phyloP scores from a whole-genome alignment of 352 stramenopile species.

The Phytophthora citrophthora region DNA sequence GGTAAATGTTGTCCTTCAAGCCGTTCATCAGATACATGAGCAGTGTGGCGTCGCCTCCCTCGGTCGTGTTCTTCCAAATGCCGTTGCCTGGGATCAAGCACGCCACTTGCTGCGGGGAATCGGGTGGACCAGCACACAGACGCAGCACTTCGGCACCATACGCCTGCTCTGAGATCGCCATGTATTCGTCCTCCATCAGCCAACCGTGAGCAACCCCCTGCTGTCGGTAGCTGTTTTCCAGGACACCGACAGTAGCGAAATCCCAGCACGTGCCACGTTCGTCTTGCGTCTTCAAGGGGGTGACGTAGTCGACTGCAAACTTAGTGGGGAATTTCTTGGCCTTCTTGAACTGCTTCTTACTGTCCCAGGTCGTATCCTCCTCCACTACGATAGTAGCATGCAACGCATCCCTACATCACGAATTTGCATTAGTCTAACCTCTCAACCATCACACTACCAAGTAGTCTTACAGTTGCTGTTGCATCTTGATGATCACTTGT shows the following conservation, averaged over 20 bases:
- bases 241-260: constrained; percentile 63
- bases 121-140: constrained; percentile 52
- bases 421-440: not conserved
- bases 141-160: constrained; percentile 68
- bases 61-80: constrained; percentile 75
- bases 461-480: constrained; percentile 54
- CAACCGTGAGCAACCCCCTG: constrained; percentile 62
- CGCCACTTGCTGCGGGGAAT: constrained; percentile 61
- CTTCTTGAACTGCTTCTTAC: constrained; percentile 18
- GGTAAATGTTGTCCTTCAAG: constrained; percentile 60
- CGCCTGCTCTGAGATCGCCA: constrained; percentile 69
- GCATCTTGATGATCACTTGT: constrained; percentile 45
- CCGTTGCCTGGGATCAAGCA: constrained; percentile 66
- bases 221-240: constrained; percentile 74
- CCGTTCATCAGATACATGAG: constrained; percentile 64
- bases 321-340: constrained; percentile 51
- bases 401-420: constrained; percentile 48
- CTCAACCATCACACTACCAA: not conserved
- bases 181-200: constrained; percentile 58
- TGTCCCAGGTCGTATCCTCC: constrained; percentile 25
- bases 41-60: constrained; percentile 53
- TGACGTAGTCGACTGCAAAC: constrained; percentile 61
- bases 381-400: constrained; percentile 42
- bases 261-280: constrained; percentile 76
- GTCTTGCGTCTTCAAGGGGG: constrained; percentile 74